Base-by-base conservation (phyloP, 2,329 filamentous ascomycete genomes). In the Coniochaeta prunicola region DNA sequence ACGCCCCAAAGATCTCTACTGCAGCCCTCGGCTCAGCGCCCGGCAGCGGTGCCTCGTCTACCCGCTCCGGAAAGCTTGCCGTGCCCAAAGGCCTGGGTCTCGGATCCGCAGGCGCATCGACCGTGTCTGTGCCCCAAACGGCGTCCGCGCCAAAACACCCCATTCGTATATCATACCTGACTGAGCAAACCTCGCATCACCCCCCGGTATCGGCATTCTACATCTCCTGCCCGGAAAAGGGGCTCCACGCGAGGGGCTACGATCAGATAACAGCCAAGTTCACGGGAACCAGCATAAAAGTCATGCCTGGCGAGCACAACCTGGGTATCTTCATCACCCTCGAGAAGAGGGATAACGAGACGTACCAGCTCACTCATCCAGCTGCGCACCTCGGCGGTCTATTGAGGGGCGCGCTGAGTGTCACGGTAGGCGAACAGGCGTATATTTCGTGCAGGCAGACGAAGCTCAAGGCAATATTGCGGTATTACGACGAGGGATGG, bases 211-310 rank as follows among this genome's bases (percentile, higher is more conserved):
- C 93, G 65, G 94, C 94, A 15, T 99, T 96, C 74, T 93, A 90
- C 72, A 87, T 97, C 63, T 88, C 92, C 69, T 99, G 94, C 70
- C 92, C 92, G 0, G 90, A 96, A 65, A 92, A 91, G 70, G 94
- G 93, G 30, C 83, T 99, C 64, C 86, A 85, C 38, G 94, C 94
- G 17, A 84, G 89, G 60, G 94, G 94, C 1, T 99, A 93, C 70
- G 94, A 99, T 70, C 94, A 99, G 77, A 87, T 99, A 67, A 93
- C 90, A 65, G 94, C 94, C 69, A 97, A 97, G 74, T 99, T 99
- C 75, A 97, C 94, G 1, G 94, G 94, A 59, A 97, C 94, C 19
- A 93, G 90, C 66, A 83, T 99, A 73, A 91, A 92, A 70, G 93
- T 99, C 38, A 87, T 88, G 24, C 91, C 94, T 0, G 94, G 94